Evolutionary conservation across 495 filamentous ascomycete genomes (phyloP), one percentile per base, ranked within the genome.

Genomic region (Apiosordaria backusii): DNA sequence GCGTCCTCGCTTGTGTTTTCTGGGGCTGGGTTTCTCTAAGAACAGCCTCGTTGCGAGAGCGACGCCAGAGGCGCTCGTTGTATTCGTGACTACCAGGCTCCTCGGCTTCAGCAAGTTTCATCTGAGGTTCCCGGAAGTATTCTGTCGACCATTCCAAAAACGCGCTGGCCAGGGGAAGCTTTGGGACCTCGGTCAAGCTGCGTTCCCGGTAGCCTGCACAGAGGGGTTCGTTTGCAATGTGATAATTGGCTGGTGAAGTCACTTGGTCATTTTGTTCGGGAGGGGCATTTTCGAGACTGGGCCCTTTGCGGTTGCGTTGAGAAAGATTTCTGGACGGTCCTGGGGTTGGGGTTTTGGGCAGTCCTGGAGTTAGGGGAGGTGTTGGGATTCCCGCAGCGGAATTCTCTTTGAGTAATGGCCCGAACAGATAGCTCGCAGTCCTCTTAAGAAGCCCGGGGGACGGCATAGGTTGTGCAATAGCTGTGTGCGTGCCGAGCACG

Each of bases 111-210:
- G 89, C 91, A 16, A 91, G 88, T 72, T 94, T 95, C 95, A 99
- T 99, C 77, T 99, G 95, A 53, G 96, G 96, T 77, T 99, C 93
- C 54, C 95, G 91, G 85, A 97, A 99, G 75, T 99, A 98, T 80
- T 97, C 94, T 68, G 92, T 93, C 0, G 93, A 96, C 92, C 92
- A 99, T 64, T 96, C 92, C 68, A 96, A 81, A 78, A 98, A 97
- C 22, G 85, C 87, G 72, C 92, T 96, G 58, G 83, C 83, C 23
- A 99, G 66, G 1, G 95, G 94, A 22, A 98, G 82, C 24, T 73
- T 73, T 18, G 90, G 89, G 25, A 77, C 55, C 64, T 84, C 74
- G 1, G 83, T 79, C 25, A 83, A 70, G 63, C 85, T 84, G 62
- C 86, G 86, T 50, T 87, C 80, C 65, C 84, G 79, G 72, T 90